Conservation (phyloP, 371 early-diverging fungal species). For the Smittium culicis region DNA sequence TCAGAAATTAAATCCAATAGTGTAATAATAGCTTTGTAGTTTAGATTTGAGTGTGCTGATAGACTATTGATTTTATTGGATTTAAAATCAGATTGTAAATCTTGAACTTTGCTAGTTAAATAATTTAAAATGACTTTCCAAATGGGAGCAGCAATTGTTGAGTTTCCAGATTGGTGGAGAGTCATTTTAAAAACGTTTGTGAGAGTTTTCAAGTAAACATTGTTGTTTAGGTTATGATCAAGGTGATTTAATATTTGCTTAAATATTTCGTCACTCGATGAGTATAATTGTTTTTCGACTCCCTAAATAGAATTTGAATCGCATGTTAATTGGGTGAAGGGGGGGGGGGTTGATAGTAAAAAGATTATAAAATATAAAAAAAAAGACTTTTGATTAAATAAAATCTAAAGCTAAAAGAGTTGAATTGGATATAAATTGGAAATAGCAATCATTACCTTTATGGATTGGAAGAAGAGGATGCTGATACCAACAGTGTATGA, state of each 20-base stretch:
- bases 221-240: neutral
- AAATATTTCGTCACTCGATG: slow-evolving; percentile 36
- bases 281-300: slow-evolving; percentile 45
- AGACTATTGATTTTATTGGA: neutral
- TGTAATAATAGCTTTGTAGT: neutral
- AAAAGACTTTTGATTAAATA: neutral
- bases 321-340: too few relatives aligned
- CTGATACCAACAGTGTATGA: slow-evolving; percentile 59
- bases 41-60: neutral
- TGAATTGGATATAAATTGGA: neutral
- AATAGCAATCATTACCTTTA: slow-evolving; percentile 36
- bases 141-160: neutral
- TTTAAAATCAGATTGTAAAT: neutral
- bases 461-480: slow-evolving; percentile 60
- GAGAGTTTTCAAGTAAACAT: neutral
- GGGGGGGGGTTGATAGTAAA: too few relatives aligned
- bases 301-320: slow-evolving; percentile 23
- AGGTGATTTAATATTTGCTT: slow-evolving; percentile 32
- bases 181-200: slow-evolving; percentile 6
- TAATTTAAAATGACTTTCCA: neutral
- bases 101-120: neutral
- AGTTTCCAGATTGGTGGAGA: neutral
- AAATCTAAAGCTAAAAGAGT: neutral
- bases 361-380: neutral
- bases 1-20: neutral